Percentiles rank a stretch among this genome's conserved stretches.
Evolutionary conservation across 2,329 filamentous ascomycete genomes (phyloP).

Genomic region (Hypocrella siamensis): DNA sequence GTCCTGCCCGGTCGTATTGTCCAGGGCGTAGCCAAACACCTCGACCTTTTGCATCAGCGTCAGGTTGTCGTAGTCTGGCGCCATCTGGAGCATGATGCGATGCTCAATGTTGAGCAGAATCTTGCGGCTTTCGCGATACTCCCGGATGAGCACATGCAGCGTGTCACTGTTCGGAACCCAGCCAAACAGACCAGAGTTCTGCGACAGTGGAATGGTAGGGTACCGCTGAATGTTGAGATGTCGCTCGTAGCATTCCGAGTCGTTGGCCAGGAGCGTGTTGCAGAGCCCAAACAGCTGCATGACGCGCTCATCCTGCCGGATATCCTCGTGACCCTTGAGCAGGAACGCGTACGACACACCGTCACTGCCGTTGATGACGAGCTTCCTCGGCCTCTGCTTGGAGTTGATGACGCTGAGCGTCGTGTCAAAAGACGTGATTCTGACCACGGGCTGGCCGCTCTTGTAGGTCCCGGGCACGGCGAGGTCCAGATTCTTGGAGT

Average conservation of each 20-base stretch:
- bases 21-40: slow-evolving; percentile 95
- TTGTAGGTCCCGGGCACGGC: slow-evolving; percentile 93
- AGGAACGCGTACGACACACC: slow-evolving; percentile 76
- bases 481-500: slow-evolving; percentile 72
- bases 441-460: slow-evolving; percentile 61
- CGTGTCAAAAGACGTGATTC: slow-evolving; percentile 79
- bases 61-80: slow-evolving; percentile 94
- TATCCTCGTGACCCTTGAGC: slow-evolving; percentile 98
- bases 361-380: slow-evolving; percentile 79
- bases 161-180: slow-evolving; percentile 99
- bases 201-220: slow-evolving; percentile 90
- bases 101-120: slow-evolving; percentile 99
- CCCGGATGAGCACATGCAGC: slow-evolving; percentile 86
- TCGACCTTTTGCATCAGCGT: slow-evolving; percentile 99
- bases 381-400: slow-evolving; percentile 86
- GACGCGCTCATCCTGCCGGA: slow-evolving; percentile 94
- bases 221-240: slow-evolving; percentile 94
- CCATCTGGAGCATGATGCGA: slow-evolving; percentile 99
- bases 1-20: slow-evolving; percentile 98
- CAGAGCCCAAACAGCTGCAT: slow-evolving; percentile 98
- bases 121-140: slow-evolving; percentile 93
- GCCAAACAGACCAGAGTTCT: slow-evolving; percentile 85
- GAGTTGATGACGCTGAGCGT: slow-evolving; percentile 88
- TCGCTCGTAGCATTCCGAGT: slow-evolving; percentile 92
- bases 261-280: slow-evolving; percentile 86